Evolutionary conservation across 441 rosid genomes (phyloP).

Genomic region (Kokia cookei): DNA sequence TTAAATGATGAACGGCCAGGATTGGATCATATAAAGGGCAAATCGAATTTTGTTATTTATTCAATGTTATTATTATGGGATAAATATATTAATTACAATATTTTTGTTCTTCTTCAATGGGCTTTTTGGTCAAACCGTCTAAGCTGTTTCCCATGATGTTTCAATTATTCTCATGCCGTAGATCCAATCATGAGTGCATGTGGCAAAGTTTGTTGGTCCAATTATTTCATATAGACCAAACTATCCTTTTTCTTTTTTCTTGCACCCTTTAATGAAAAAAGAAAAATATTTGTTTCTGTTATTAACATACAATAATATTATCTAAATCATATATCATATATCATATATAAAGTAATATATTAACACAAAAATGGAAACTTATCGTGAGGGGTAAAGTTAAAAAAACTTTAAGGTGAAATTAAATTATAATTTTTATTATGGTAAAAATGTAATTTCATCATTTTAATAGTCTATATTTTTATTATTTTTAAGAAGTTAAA

Average conservation of each 20-base stretch:
- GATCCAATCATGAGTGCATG: neutral
- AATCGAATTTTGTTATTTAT: conserved; percentile 15
- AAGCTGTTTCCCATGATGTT: neutral
- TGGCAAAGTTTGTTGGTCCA: neutral
- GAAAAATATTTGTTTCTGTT: no score
- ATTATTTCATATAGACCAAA: neutral
- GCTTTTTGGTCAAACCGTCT: neutral
- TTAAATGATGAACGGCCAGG: conserved; percentile 11
- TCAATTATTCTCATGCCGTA: neutral
- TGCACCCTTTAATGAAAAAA: neutral
- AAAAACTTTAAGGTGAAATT: no score
- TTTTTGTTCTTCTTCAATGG: neutral
- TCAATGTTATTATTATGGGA: neutral
- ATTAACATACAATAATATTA: no score
- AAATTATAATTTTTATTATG: no score
- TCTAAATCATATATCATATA: no score
- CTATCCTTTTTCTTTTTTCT: neutral
- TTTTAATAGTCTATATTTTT: no score
- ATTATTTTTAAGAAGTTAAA: no score
- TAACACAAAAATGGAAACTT: no score
- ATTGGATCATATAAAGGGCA: conserved; percentile 2
- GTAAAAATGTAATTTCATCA: no score
- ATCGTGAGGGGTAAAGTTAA: no score
- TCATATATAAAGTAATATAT: no score
- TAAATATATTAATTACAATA: neutral